phyloP scores from a whole-genome alignment of 1,284 basidiomycete genomes.

The Ustilago trichophora region DNA sequence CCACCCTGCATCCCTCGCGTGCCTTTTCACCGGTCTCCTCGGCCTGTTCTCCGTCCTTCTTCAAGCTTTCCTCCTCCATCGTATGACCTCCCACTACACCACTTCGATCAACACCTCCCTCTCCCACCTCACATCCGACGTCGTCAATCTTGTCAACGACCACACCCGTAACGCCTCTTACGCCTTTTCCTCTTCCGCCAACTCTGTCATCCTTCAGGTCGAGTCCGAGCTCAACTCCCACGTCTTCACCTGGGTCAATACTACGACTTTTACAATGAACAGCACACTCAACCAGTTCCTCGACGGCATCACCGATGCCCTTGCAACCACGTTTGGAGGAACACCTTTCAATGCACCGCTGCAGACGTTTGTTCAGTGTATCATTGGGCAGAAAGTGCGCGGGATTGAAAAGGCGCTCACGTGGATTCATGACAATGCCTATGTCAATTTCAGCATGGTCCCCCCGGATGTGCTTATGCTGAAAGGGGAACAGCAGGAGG shows the following conservation, averaged over 20 bases:
- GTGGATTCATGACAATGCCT: slow-evolving; percentile 87
- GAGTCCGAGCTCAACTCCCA: slow-evolving; percentile 79
- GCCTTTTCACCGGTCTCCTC: slow-evolving; percentile 87
- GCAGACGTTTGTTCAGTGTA: slow-evolving; percentile 70
- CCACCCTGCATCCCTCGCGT: slow-evolving; percentile 85
- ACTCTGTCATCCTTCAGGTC: slow-evolving; percentile 75
- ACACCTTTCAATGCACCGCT: slow-evolving; percentile 46
- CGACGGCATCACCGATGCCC: slow-evolving; percentile 65
- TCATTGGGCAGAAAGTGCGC: slow-evolving; percentile 86
- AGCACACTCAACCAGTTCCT: slow-evolving; percentile 70
- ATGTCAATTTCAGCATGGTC: slow-evolving; percentile 79
- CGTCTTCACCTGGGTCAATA: slow-evolving; percentile 88
- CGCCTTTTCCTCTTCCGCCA: slow-evolving; percentile 79
- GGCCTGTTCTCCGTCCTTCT: slow-evolving; percentile 87
- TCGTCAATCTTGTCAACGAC: slow-evolving; percentile 78
- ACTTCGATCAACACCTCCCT: slow-evolving; percentile 69
- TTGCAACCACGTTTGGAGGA: slow-evolving; percentile 76
- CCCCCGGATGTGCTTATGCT: slow-evolving; percentile 79
- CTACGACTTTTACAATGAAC: slow-evolving; percentile 88
- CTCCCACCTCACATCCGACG: slow-evolving; percentile 73
- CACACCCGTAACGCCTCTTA: slow-evolving; percentile 78
- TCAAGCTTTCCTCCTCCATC: slow-evolving; percentile 74
- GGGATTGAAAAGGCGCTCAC: slow-evolving; percentile 87
- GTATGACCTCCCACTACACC: slow-evolving; percentile 38
- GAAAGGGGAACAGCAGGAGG: slow-evolving; percentile 75